Evolutionary conservation across 2,329 filamentous ascomycete species (phyloP), one percentile per base, ranked within the genome.

Genomic region (Monilinia polystroma): DNA sequence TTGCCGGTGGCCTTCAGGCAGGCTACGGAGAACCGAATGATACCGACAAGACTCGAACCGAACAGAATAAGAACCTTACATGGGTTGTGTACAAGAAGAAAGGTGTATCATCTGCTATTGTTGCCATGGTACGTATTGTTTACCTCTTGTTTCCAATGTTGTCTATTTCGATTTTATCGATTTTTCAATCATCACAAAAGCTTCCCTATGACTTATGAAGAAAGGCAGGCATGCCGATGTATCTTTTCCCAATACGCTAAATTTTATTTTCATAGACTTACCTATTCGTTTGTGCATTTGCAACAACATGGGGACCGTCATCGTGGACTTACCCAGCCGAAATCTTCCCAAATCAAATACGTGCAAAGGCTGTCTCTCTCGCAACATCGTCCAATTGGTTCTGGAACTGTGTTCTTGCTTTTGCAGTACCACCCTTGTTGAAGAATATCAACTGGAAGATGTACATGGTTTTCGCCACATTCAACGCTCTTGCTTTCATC

Each of bases 341-440:
- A 75, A 89, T 90, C 66, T 90, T 86, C 73, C 87, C 87, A 2
- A 81, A 89, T 49, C 89, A 89, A 75, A 82, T 89, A 66, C 84
- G 90, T 71, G 89, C 90, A 54, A 90, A 91, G 75, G 87, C 86
- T 56, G 90, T 92, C 81, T 90, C 89, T 1, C 79, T 93, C 4
- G 87, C 89, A 8, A 92, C 90, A 4, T 86, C 90, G 1, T 85
- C 88, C 51, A 93, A 93, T 78, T 93, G 90, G 90, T 77, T 89
- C 12, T 80, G 88, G 70, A 93, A 93, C 77, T 93, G 90, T 83
- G 0, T 84, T 0, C 79, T 88, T 4, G 82, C 82, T 16, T 84
- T 84, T 67, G 81, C 77, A 11, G 82, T 84, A 4, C 82, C 83
- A 0, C 82, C 81, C 0, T 74, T 83, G 53, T 72, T 84, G 23